Base-by-base conservation (phyloP, 495 filamentous ascomycete genomes). In the Penicillium canescens region DNA sequence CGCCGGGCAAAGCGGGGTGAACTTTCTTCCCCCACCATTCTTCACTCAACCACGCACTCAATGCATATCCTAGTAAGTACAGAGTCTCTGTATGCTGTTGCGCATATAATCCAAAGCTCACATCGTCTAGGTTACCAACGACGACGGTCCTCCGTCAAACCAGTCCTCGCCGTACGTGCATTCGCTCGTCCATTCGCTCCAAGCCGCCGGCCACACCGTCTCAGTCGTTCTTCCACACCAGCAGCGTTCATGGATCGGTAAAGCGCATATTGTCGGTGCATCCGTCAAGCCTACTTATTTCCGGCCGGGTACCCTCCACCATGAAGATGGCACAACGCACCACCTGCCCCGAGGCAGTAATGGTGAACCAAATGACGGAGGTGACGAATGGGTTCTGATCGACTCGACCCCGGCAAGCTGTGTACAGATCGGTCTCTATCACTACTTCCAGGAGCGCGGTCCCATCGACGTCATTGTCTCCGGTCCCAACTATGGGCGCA, bases 161-260 rank as follows among this genome's bases (percentile, higher is more conserved):
- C 82, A 91, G 65, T 93, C 92, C 31, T 96, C 92, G 2, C 94
- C 94, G 4, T 98, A 98, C 63, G 82, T 97, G 55, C 91, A 95
- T 75, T 86, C 88, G 33, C 85, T 96, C 61, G 84, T 97, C 12
- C 75, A 82, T 34, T 80, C 85, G 20, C 86, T 98, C 35, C 89
- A 94, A 71, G 61, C 73, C 28, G 82, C 83, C 14, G 90, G 92
- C 9, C 92, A 95, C 69, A 80, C 77, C 35, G 91, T 98, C 53
- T 93, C 89, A 3, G 92, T 98, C 38, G 83, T 94, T 52, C 82
- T 98, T 3, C 94, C 94, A 0, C 86, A 96, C 70, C 85, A 85
- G 9, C 94, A 98, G 71, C 87, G 92, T 42, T 95, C 90, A 47
- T 98, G 94, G 94, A 97, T 98, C 60, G 91, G 92, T 50, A 98